phyloP scores from a whole-genome alignment of 768 basidiomycete genomes.

The Serendipita sp. region DNA sequence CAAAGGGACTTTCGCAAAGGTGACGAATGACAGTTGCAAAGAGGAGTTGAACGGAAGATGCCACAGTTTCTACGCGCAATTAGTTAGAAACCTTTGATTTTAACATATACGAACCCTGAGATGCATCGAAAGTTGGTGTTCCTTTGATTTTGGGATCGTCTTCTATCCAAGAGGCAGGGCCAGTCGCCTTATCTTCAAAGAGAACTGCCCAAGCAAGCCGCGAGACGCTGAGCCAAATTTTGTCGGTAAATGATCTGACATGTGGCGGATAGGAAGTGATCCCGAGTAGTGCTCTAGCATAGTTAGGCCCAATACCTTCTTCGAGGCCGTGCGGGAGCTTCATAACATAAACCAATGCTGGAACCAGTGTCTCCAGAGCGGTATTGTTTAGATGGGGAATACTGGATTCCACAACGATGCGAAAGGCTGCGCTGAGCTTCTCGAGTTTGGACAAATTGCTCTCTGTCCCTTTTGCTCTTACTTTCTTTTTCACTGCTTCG shows the following conservation, averaged over 20 bases:
- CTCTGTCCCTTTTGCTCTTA: background rate
- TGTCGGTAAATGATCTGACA: background rate
- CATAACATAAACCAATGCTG: background rate
- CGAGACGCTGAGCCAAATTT: background rate
- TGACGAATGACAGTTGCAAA: background rate
- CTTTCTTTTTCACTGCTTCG: background rate
- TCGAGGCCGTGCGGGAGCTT: background rate
- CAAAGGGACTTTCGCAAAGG: background rate
- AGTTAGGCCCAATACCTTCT: background rate
- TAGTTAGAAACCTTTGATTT: background rate
- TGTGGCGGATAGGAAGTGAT: background rate
- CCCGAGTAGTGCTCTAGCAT: background rate
- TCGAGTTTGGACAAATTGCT: background rate
- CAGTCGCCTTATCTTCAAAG: background rate
- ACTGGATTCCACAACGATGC: background rate
- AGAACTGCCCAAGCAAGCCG: constrained; percentile 2
- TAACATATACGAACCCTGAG: background rate
- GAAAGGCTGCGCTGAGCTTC: constrained; percentile 1
- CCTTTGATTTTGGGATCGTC: background rate
- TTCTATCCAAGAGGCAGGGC: background rate
- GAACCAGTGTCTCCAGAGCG: background rate
- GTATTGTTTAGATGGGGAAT: background rate
- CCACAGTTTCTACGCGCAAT: background rate
- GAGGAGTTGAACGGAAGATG: background rate
- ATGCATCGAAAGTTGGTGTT: too few species aligned